Percentiles rank a stretch among this genome's conserved stretches.
phyloP scores from a whole-genome alignment of 345 rosid genomes.

The Gossypium ekmanianum region DNA sequence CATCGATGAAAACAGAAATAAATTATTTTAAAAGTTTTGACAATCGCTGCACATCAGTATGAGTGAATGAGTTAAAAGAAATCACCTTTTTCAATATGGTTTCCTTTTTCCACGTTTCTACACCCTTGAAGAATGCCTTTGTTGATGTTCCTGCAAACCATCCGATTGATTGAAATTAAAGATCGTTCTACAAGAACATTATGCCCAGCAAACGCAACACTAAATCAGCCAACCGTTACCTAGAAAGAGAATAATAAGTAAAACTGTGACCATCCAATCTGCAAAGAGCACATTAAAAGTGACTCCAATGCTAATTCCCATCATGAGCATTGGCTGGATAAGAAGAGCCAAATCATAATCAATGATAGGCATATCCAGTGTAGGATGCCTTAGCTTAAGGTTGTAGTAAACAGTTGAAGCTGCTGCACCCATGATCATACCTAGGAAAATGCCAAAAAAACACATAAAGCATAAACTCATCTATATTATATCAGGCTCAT shows the following conservation, averaged over 20 bases:
- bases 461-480: not conserved
- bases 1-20: not conserved
- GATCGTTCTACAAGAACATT: not conserved
- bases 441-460: constrained; percentile 30
- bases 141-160: constrained; percentile 63
- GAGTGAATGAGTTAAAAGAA: not conserved
- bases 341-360: constrained; percentile 81
- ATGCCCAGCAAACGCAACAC: not conserved
- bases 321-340: constrained; percentile 84
- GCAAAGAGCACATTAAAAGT: constrained; percentile 70
- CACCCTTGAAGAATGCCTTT: constrained; percentile 79
- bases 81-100: constrained; percentile 57
- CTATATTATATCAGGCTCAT: not conserved
- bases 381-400: constrained; percentile 69
- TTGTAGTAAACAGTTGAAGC: constrained; percentile 79
- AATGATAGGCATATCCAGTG: constrained; percentile 66
- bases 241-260: constrained; percentile 76
- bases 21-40: not conserved
- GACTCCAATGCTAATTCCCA: constrained; percentile 81
- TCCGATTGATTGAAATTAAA: not conserved
- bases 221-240: constrained; percentile 35
- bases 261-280: constrained; percentile 79
- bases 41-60: not conserved
- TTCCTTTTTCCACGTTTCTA: constrained; percentile 83
- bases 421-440: constrained; percentile 89